phyloP scores from a whole-genome alignment of 2,329 filamentous ascomycete genomes.

The Penicillium sp. region DNA sequence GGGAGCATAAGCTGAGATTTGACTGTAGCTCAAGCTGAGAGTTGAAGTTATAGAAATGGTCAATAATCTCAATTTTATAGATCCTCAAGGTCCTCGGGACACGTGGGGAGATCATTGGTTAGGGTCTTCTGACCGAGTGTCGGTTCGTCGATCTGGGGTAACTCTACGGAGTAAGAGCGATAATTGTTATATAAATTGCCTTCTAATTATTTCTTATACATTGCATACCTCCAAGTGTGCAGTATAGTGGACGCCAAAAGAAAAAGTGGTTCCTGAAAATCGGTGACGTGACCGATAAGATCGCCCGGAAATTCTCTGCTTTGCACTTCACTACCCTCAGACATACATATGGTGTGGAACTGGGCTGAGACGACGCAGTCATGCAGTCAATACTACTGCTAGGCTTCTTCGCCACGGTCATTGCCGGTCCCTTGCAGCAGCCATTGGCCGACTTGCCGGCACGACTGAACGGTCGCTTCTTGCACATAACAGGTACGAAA shows the following conservation, averaged over 20 bases:
- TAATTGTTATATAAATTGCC: too few species aligned
- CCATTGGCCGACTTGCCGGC: conserved; percentile 9
- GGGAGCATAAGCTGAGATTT: too few species aligned
- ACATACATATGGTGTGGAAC: neutral
- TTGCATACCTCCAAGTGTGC: too few species aligned
- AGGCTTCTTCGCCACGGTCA: conserved; percentile 14
- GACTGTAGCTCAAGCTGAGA: neutral
- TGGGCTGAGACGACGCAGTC: conserved; percentile 9
- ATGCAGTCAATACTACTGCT: conserved; percentile 20
- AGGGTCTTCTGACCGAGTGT: neutral
- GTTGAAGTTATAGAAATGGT: neutral
- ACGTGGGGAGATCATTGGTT: neutral
- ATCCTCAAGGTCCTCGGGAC: neutral
- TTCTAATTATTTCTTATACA: too few species aligned
- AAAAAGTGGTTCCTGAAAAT: too few species aligned
- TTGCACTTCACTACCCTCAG: too few species aligned
- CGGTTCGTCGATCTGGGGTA: neutral
- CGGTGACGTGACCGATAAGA: neutral
- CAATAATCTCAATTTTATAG: neutral
- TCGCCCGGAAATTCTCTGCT: neutral
- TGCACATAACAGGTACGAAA: conserved; percentile 38
- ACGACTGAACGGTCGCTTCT: conserved; percentile 31
- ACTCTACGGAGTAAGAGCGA: too few species aligned
- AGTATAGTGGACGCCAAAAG: too few species aligned
- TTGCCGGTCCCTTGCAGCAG: conserved; percentile 18